These are phyloP conservation scores for Fusarium sp. DNA, from an alignment of 2,329 filamentous ascomycete genomes.

Conservation along the genomic window DNA sequence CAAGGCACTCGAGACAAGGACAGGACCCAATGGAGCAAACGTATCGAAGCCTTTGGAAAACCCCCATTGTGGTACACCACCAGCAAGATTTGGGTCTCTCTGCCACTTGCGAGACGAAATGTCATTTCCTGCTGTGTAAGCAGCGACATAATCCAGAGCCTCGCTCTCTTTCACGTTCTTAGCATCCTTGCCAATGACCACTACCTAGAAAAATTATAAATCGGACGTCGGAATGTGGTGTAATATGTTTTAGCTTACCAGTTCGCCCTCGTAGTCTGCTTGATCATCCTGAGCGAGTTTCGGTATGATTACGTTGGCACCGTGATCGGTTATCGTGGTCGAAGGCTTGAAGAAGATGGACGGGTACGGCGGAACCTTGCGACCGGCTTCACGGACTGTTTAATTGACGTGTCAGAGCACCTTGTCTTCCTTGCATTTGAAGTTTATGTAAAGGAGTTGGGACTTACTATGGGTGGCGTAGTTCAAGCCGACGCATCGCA, in stretches of 20 bases:
- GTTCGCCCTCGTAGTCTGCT: constrained; percentile 65
- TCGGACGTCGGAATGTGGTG: rapidly evolving
- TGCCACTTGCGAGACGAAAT: constrained; percentile 68
- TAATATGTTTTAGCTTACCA: constrained; percentile 29
- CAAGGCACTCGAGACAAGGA: constrained; percentile 59
- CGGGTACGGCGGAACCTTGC: constrained; percentile 64
- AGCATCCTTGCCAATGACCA: constrained; percentile 63
- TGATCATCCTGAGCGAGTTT: constrained; percentile 64
- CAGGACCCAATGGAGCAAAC: constrained; percentile 67
- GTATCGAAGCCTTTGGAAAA: constrained; percentile 72
- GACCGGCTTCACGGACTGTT: constrained; percentile 65
- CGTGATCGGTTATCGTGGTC: constrained; percentile 57
- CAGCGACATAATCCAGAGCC: constrained; percentile 65
- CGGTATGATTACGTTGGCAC: constrained; percentile 60
- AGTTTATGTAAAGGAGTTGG: not conserved
- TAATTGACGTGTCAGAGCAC: rapidly evolving
- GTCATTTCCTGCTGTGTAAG: constrained; percentile 70
- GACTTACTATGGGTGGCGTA: constrained; percentile 69
- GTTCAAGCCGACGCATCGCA: constrained; percentile 73
- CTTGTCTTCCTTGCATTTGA: not conserved
- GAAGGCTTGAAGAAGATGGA: constrained; percentile 65
- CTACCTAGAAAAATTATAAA: constrained; percentile 43
- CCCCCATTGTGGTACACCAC: constrained; percentile 69
- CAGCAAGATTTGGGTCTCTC: constrained; percentile 63
- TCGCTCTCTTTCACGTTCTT: constrained; percentile 62